A percentile compares a stretch with the other conserved stretches of the same genome.
These are phyloP conservation scores for Phanerodontia chrysosporium DNA, from an alignment of 768 basidiomycete genomes.

Conservation along the genomic window DNA sequence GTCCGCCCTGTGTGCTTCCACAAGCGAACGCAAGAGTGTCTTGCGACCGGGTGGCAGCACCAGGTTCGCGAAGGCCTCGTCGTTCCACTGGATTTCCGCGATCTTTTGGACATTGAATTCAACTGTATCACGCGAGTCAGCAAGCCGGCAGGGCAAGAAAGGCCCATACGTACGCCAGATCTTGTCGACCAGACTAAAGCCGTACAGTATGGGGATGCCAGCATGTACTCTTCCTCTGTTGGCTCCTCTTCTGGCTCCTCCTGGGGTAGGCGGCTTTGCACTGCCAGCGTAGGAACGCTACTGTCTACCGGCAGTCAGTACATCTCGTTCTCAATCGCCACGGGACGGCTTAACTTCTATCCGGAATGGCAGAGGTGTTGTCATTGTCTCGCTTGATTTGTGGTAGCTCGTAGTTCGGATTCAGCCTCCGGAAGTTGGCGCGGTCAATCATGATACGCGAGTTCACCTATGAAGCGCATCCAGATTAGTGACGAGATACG, in stretches of 20 bases:
- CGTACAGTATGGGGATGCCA: conserved; percentile 55
- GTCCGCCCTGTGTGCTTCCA: conserved; percentile 24
- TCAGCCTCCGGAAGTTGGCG: conserved; percentile 48
- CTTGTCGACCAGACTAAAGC: conserved; percentile 58
- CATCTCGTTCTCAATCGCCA: too few species aligned
- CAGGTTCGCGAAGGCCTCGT: conserved; percentile 28
- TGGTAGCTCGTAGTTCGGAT: conserved; percentile 48
- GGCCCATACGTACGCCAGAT: conserved; percentile 50
- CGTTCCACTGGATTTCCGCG: conserved; percentile 38
- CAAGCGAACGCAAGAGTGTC: conserved; percentile 26
- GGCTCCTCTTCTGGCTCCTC: conserved; percentile 5
- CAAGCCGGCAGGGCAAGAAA: too few species aligned
- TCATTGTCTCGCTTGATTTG: conserved; percentile 17
- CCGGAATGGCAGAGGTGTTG: neutral
- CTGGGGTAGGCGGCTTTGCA: neutral
- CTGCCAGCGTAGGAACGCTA: conserved; percentile 7
- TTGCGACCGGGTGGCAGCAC: conserved; percentile 29
- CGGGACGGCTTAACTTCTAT: neutral
- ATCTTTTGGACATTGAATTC: conserved; percentile 58
- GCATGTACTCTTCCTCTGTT: conserved; percentile 46
- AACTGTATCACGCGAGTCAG: conserved; percentile 34
- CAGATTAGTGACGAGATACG: neutral
- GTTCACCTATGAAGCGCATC: conserved; percentile 35
- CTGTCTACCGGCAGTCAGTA: neutral
- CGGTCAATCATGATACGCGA: conserved; percentile 62